Conservation (phyloP, 1,139 yeast species). For the Saccharomycopsis crataegensis region DNA sequence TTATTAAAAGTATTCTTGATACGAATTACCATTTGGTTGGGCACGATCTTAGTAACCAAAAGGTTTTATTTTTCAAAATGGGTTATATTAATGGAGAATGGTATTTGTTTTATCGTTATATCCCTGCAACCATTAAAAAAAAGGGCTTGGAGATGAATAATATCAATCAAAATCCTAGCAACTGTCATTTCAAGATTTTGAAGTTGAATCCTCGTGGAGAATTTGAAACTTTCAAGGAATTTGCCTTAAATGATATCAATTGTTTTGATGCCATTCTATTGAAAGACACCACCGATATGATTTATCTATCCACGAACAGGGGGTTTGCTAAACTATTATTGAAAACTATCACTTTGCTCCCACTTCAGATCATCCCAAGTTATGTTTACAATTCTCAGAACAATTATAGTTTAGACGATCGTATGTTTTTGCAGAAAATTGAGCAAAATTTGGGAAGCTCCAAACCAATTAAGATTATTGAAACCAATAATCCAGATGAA, state of each 20-base stretch:
- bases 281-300: conserved; percentile 13
- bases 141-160: conserved; percentile 16
- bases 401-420: conserved; percentile 14
- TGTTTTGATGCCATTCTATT: conserved; percentile 16
- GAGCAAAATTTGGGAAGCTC: conserved; percentile 9
- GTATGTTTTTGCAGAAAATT: conserved; percentile 17
- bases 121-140: conserved; percentile 17
- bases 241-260: conserved; percentile 13
- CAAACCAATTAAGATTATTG: conserved; percentile 16
- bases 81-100: conserved; percentile 15
- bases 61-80: conserved; percentile 17
- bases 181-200: conserved; percentile 15
- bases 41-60: conserved; percentile 18
- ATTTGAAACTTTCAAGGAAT: conserved; percentile 13
- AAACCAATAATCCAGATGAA: conserved; percentile 10
- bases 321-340: conserved; percentile 16
- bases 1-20: conserved; percentile 17
- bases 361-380: conserved; percentile 16
- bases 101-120: conserved; percentile 14
- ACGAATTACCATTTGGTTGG: conserved; percentile 19
- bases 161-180: conserved; percentile 8
- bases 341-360: neutral
- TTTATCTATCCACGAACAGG: conserved; percentile 13
- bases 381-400: conserved; percentile 13
- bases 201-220: conserved; percentile 10